A percentile compares a stretch with the other conserved stretches of the same genome.
Evolutionary conservation across 768 basidiomycete species (phyloP).

Genomic region (Russula brevipes): DNA sequence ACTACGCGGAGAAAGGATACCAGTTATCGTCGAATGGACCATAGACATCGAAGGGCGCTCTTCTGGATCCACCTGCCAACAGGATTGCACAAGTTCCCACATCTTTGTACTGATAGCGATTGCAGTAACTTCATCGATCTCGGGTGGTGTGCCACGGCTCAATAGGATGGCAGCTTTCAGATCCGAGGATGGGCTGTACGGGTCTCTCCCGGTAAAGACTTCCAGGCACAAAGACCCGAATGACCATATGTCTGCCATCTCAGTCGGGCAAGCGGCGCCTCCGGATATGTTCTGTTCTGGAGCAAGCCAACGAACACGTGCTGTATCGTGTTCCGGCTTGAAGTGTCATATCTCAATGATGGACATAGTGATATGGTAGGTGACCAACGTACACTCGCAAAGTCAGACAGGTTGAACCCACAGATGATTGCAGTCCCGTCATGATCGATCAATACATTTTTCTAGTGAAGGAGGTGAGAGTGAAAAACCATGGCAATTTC

Average conservation of each 20-base stretch:
- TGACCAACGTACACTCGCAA: background rate
- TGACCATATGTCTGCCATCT: constrained; percentile 15
- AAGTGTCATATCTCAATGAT: constrained; percentile 7
- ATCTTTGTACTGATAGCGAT: constrained; percentile 6
- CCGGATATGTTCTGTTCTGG: constrained; percentile 9
- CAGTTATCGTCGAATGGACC: background rate
- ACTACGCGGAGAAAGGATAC: background rate
- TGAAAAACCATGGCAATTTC: background rate
- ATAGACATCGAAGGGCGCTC: constrained; percentile 12
- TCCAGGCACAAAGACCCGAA: constrained; percentile 18
- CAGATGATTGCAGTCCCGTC: constrained; percentile 38
- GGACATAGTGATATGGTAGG: background rate
- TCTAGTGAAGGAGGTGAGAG: constrained; percentile 28
- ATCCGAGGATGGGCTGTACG: background rate
- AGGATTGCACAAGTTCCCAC: constrained; percentile 19
- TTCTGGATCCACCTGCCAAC: constrained; percentile 2
- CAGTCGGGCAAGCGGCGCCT: background rate
- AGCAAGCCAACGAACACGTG: constrained; percentile 14
- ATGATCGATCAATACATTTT: constrained; percentile 41
- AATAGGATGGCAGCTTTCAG: background rate
- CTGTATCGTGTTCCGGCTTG: constrained; percentile 27
- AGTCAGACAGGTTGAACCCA: constrained; percentile 42
- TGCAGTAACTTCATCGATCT: background rate
- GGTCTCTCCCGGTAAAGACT: constrained; percentile 16
- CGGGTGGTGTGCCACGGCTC: background rate